These are phyloP conservation scores for Echria macrotheca DNA, from an alignment of 495 filamentous ascomycete species.

Conservation along the genomic window DNA sequence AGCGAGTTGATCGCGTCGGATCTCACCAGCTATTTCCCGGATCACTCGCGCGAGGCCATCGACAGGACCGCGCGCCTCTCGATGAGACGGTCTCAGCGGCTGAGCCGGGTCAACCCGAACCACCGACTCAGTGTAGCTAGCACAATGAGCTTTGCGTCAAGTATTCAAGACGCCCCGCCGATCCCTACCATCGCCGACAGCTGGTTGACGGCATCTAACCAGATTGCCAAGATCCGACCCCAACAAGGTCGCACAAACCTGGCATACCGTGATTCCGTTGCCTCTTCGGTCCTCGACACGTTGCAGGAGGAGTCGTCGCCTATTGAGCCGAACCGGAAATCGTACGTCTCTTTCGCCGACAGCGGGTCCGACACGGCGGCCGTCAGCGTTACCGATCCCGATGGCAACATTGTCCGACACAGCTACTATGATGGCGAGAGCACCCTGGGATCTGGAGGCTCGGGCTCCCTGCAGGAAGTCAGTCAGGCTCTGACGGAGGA, in stretches of 20 bases:
- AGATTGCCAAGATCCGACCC: slow-evolving; percentile 44
- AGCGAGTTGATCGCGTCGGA: slow-evolving; percentile 97
- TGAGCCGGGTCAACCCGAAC: slow-evolving; percentile 88
- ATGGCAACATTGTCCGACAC: slow-evolving; percentile 57
- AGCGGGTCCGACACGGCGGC: slow-evolving; percentile 64
- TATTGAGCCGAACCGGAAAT: slow-evolving; percentile 84
- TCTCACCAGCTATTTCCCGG: slow-evolving; percentile 92
- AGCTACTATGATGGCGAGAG: slow-evolving; percentile 83
- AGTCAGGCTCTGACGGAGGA: slow-evolving; percentile 71
- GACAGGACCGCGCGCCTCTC: slow-evolving; percentile 90
- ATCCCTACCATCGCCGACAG: slow-evolving; percentile 94
- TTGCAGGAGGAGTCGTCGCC: slow-evolving; percentile 83
- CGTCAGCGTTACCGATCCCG: slow-evolving; percentile 68
- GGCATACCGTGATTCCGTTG: slow-evolving; percentile 76
- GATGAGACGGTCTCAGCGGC: slow-evolving; percentile 77
- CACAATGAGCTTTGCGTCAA: slow-evolving; percentile 88
- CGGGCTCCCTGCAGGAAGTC: slow-evolving; percentile 47
- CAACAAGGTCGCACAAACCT: slow-evolving; percentile 33
- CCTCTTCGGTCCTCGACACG: slow-evolving; percentile 77
- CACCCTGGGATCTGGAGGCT: slow-evolving; percentile 59
- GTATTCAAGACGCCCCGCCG: slow-evolving; percentile 79
- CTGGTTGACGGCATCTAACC: slow-evolving; percentile 66
- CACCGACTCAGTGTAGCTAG: slow-evolving; percentile 90
- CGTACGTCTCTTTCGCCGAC: slow-evolving; percentile 86
- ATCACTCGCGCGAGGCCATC: slow-evolving; percentile 86